Evolutionary conservation across 345 rosid genomes (phyloP).

Genomic region (Gossypium ekmanianum): DNA sequence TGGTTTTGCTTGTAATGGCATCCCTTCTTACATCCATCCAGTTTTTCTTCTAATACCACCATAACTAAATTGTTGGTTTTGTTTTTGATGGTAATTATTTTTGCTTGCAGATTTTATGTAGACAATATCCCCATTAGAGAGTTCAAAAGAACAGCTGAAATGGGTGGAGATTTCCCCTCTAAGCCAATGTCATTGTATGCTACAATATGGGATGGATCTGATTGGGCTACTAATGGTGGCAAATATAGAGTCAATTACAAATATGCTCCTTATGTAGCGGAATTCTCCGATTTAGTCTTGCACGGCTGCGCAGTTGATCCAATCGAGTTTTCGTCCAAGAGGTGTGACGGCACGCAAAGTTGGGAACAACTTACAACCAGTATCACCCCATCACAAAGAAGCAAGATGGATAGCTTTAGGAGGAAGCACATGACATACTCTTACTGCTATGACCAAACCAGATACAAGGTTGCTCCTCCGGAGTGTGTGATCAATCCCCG

Average conservation of each 20-base stretch:
- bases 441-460: slow-evolving; percentile 78
- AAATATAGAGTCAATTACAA: slow-evolving; percentile 88
- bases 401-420: slow-evolving; percentile 62
- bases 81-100: slow-evolving; percentile 2
- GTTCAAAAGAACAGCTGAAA: slow-evolving; percentile 53
- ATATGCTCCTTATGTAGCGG: slow-evolving; percentile 69
- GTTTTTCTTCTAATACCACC: neutral
- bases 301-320: slow-evolving; percentile 92
- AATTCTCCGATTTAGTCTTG: slow-evolving; percentile 64
- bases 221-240: slow-evolving; percentile 98
- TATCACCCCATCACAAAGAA: slow-evolving; percentile 44
- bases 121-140: slow-evolving; percentile 79
- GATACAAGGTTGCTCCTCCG: slow-evolving; percentile 59
- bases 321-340: slow-evolving; percentile 42
- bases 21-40: slow-evolving; percentile 12
- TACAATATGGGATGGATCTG: slow-evolving; percentile 95
- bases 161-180: slow-evolving; percentile 89
- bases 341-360: slow-evolving; percentile 43
- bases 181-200: slow-evolving; percentile 95
- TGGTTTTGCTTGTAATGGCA: slow-evolving; percentile 22
- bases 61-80: neutral
- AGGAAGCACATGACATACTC: slow-evolving; percentile 84
- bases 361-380: slow-evolving; percentile 32
- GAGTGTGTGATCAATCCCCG: slow-evolving; percentile 61
- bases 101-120: slow-evolving; percentile 61